A percentile compares a stretch with the other conserved stretches of the same genome.
phyloP scores from a whole-genome alignment of 257 asterid species.

The Solanum neorickii region DNA sequence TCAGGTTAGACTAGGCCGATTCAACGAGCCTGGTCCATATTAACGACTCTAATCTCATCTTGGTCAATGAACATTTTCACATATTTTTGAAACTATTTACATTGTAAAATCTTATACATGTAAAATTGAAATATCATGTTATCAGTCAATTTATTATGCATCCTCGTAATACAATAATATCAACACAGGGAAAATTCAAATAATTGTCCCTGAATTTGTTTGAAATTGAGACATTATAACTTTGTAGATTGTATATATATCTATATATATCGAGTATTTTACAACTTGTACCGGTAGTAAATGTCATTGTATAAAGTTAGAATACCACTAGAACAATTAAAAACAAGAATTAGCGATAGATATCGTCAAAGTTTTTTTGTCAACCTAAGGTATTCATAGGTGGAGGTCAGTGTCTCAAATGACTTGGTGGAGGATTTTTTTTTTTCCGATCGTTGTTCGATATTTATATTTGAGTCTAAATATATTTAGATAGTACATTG shows the following conservation, averaged over 20 bases:
- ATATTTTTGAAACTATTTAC: background rate
- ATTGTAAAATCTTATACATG: background rate
- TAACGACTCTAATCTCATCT: too few species aligned
- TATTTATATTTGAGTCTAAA: background rate
- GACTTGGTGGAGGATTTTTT: background rate
- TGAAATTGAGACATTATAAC: background rate
- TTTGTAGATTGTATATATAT: background rate
- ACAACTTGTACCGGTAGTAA: background rate
- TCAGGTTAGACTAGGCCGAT: too few species aligned
- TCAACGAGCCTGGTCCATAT: too few species aligned
- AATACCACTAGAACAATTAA: background rate
- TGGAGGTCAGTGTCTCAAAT: background rate
- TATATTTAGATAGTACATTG: background rate
- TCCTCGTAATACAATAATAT: background rate
- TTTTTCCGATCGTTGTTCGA: rapidly evolving
- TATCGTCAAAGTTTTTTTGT: background rate
- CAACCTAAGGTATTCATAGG: background rate
- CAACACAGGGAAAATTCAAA: background rate
- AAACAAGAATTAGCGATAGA: background rate
- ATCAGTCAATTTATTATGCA: background rate
- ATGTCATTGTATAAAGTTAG: background rate
- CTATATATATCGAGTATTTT: background rate
- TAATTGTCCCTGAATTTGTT: background rate
- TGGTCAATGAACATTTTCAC: background rate
- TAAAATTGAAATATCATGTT: background rate